phyloP scores from a whole-genome alignment of 495 filamentous ascomycete species.

The Endocarpon pusillum region DNA sequence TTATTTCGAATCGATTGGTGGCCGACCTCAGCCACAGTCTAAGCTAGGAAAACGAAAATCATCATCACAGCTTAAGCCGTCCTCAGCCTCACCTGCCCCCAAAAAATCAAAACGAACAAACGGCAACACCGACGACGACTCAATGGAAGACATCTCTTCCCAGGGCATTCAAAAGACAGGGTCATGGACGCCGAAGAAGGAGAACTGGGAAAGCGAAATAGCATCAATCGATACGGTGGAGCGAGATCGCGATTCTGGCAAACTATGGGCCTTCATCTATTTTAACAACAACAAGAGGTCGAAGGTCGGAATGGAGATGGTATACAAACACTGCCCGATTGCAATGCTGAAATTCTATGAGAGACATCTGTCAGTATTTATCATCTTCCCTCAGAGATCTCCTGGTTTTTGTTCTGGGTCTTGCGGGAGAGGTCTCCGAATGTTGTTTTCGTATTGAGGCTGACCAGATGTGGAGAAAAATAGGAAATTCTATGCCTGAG shows the following conservation, averaged over 20 bases:
- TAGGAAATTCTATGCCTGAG: too few species aligned
- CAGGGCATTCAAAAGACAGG: conserved; percentile 9
- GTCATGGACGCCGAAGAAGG: conserved; percentile 31
- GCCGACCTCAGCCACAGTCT: conserved; percentile 25
- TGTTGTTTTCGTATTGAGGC: too few species aligned
- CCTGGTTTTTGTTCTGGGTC: too few species aligned
- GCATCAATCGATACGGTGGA: conserved; percentile 37
- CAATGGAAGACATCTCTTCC: conserved; percentile 8
- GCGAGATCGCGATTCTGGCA: conserved; percentile 23
- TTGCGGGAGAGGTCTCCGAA: too few species aligned
- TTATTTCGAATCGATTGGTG: conserved; percentile 41
- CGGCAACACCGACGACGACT: conserved; percentile 12
- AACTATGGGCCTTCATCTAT: conserved; percentile 31
- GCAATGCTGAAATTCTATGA: conserved; percentile 33
- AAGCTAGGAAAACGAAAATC: conserved; percentile 11
- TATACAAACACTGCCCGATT: conserved; percentile 25
- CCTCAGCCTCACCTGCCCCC: too few species aligned
- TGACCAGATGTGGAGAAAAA: too few species aligned
- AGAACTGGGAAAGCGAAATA: conserved; percentile 41
- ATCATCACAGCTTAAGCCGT: too few species aligned
- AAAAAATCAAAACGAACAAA: conserved; percentile 10
- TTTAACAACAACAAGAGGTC: conserved; percentile 36
- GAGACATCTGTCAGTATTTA: conserved; percentile 22
- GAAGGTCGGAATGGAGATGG: conserved; percentile 19
- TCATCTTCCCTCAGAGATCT: too few species aligned